Evolutionary conservation across 108 stramenopile species (phyloP).

Genomic region (Skeletonema marinoi): DNA sequence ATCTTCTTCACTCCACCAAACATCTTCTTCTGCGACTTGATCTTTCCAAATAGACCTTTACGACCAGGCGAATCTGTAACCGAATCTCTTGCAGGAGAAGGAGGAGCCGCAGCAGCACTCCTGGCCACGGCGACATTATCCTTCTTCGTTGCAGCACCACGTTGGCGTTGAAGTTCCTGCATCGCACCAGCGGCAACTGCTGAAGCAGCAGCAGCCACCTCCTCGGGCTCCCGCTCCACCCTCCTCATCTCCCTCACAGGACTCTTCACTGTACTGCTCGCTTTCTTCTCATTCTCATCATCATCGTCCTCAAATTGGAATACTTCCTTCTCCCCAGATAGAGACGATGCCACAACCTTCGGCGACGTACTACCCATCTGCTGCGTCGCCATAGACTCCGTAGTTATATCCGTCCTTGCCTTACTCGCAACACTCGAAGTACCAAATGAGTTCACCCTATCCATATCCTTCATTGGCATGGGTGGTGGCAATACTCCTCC

Average conservation of each 20-base stretch:
- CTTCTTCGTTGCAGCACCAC: not conserved
- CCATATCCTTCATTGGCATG: not conserved
- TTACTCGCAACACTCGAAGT: constrained; percentile 5
- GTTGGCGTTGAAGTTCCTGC: not conserved
- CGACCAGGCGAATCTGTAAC: constrained; percentile 15
- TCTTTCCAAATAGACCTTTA: constrained; percentile 22
- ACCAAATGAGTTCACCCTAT: constrained; percentile 10
- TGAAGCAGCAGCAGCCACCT: constrained; percentile 10
- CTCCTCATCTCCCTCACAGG: not conserved
- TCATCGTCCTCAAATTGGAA: not conserved
- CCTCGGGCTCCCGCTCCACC: not conserved
- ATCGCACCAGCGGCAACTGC: constrained; percentile 1
- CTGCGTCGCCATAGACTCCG: constrained; percentile 28
- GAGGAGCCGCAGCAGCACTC: constrained; percentile 1
- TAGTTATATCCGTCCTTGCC: constrained; percentile 44
- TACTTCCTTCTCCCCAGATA: not conserved
- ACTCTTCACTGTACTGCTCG: not conserved
- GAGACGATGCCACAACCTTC: not conserved
- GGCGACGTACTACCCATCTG: constrained; percentile 33
- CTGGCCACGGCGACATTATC: not conserved
- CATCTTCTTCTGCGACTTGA: constrained; percentile 1
- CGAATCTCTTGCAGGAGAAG: not conserved
- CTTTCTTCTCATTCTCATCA: not conserved
- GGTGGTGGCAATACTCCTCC: not conserved
- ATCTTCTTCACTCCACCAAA: not conserved